These are phyloP conservation scores for Nothophoma quercina DNA, from an alignment of 2,329 filamentous ascomycete species.

Conservation along the genomic window DNA sequence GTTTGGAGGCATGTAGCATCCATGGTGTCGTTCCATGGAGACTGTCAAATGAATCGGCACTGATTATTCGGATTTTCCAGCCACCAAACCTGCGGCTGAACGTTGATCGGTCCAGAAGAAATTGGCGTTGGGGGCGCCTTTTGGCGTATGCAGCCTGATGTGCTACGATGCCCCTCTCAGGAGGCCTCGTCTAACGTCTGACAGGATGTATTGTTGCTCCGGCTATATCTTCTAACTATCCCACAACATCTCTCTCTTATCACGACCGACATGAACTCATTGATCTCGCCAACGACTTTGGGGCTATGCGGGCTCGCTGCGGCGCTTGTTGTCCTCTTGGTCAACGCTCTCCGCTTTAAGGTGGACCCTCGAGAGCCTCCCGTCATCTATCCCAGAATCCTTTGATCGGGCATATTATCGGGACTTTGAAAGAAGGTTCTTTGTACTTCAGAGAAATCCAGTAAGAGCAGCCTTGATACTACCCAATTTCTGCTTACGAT, in stretches of 20 bases:
- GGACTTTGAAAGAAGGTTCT: slow-evolving; percentile 47
- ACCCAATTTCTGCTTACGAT: neutral
- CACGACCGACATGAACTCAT: neutral
- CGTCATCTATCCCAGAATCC: slow-evolving; percentile 51
- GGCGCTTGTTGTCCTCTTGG: slow-evolving; percentile 11
- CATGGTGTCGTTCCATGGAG: too few species aligned
- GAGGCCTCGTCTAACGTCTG: neutral
- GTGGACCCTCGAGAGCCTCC: slow-evolving; percentile 54
- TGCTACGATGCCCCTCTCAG: neutral
- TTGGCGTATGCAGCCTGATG: neutral
- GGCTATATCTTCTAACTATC: too few species aligned
- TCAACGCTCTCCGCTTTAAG: slow-evolving; percentile 21
- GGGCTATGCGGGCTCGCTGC: slow-evolving; percentile 14
- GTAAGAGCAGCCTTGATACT: slow-evolving; percentile 33
- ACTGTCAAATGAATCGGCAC: too few species aligned
- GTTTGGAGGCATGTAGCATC: too few species aligned
- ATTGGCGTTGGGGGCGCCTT: slow-evolving; percentile 7
- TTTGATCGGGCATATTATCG: slow-evolving; percentile 57
- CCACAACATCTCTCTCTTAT: neutral
- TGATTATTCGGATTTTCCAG: neutral
- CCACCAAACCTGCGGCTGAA: neutral
- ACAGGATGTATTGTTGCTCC: neutral
- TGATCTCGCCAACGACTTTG: slow-evolving; percentile 2
- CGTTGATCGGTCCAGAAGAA: neutral
- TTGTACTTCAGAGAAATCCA: slow-evolving; percentile 50